Evolutionary conservation across 306 rosid genomes (phyloP), one percentile per base, ranked within the genome.

Genomic region (Geum urbanum): DNA sequence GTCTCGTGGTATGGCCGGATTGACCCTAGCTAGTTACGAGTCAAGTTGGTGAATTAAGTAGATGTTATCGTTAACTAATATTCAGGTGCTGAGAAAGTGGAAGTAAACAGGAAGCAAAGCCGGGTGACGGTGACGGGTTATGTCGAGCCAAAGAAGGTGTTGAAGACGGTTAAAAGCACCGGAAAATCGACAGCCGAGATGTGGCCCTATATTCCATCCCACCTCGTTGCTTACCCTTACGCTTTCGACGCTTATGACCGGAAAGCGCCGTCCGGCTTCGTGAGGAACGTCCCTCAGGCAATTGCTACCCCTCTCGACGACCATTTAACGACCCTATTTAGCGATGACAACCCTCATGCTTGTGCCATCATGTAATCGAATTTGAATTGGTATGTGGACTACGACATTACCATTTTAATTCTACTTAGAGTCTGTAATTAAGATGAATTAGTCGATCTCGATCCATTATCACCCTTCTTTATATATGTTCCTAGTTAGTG

Each of bases 291-390:
- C 6, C 82, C 50, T 48, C 92, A 82, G 72, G 91, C 97, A 4
- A 72, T 74, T 1, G 83, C 96, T 0, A 43, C 83, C 51, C 89
- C 89, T 2, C 68, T 85, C 0, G 91, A 90, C 40, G 96, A 92
- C 80, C 80, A 87, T 43, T 65, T 81, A 73, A 51, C 79, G 14
- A 3, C 84, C 4, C 72, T 92, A 76, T 90, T 92, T 71, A 92
- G 97, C 68, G 97, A 92, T 66, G 98, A 92, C 60, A 92, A 92
- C 60, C 97, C 98, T 0, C 74, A 92, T 79, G 91, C 97, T 61
- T 92, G 98, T 63, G 80, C 90, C 13, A 70, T 88, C 55, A 92
- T 92, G 98, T 92, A 68, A 70, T 32, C 9, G 8, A 24, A 24
- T 48, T 35, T 49, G 27, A 7, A 13, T 1, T 61, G 66, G 27